Evolutionary conservation across 2,329 filamentous ascomycete genomes (phyloP).

Genomic region (Botrytis elliptica): DNA sequence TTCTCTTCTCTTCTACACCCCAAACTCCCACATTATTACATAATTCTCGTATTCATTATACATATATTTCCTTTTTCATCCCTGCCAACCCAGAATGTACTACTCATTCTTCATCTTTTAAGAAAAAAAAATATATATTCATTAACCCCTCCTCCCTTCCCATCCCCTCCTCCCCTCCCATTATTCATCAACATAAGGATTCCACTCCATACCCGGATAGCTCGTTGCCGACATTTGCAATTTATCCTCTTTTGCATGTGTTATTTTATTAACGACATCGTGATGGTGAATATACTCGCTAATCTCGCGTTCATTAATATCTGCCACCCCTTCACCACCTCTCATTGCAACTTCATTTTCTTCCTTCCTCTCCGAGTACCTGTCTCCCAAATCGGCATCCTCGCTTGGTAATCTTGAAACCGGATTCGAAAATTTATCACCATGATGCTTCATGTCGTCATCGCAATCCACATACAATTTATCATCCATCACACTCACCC

Average conservation of each 20-base stretch:
- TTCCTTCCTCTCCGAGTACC: neutral
- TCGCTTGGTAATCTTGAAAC: neutral
- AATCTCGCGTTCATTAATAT: conserved; percentile 38
- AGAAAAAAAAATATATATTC: neutral
- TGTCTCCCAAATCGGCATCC: neutral
- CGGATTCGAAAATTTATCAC: neutral
- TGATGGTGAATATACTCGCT: conserved; percentile 37
- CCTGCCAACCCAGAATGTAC: no score
- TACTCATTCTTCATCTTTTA: no score
- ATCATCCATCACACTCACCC: conserved; percentile 19
- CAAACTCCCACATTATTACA: neutral
- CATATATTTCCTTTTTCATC: neutral
- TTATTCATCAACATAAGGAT: conserved; percentile 9
- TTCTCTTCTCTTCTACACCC: neutral
- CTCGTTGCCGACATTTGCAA: conserved; percentile 63
- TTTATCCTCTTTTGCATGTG: conserved; percentile 40
- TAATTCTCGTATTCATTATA: neutral
- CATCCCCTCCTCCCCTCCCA: no score
- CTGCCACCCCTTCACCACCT: neutral
- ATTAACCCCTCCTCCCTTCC: neutral
- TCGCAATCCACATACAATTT: conserved; percentile 5
- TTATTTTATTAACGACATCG: conserved; percentile 23
- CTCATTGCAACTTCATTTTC: neutral
- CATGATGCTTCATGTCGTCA: neutral
- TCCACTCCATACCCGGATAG: conserved; percentile 69